A percentile compares a stretch with the other conserved stretches of the same genome.
Conservation (phyloP, 208 protist genomes). For the Wallacemonas sp. region DNA sequence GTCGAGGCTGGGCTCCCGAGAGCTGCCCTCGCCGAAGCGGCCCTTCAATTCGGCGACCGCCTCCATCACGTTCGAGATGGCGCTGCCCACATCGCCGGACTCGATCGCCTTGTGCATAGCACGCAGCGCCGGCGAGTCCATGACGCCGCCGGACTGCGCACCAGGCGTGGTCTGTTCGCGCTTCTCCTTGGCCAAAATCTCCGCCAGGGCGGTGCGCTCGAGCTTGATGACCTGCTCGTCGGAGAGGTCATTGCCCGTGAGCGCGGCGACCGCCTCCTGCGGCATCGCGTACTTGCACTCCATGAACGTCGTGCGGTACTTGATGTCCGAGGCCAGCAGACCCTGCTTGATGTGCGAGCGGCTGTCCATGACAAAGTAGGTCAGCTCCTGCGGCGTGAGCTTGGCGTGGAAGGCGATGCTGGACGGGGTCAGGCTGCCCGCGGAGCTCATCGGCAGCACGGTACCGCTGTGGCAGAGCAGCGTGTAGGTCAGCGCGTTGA, state of each 20-base stretch:
- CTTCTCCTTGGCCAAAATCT: slow-evolving; percentile 61
- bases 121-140: neutral
- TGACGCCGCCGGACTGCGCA: neutral
- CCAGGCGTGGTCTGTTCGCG: slow-evolving; percentile 10
- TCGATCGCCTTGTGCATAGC: neutral
- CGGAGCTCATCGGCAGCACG: slow-evolving; percentile 24
- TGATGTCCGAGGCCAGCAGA: slow-evolving; percentile 58
- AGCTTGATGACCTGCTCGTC: slow-evolving; percentile 91
- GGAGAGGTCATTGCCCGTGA: slow-evolving; percentile 73
- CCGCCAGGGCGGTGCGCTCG: slow-evolving; percentile 83
- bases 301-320: slow-evolving; percentile 56
- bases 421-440: slow-evolving; percentile 37
- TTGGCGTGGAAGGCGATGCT: slow-evolving; percentile 55
- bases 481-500: slow-evolving; percentile 60
- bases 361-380: slow-evolving; percentile 73
- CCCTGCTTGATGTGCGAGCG: slow-evolving; percentile 86
- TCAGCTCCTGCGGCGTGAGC: slow-evolving; percentile 69
- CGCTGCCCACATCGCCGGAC: slow-evolving; percentile 5
- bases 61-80: slow-evolving; percentile 16
- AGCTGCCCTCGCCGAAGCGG: neutral
- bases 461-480: slow-evolving; percentile 77
- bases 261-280: slow-evolving; percentile 74
- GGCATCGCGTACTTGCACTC: slow-evolving; percentile 74
- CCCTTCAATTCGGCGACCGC: neutral
- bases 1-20: neutral